Evolutionary conservation across 805 yeast genomes (phyloP).

Genomic region (Metschnikowia proteae): DNA sequence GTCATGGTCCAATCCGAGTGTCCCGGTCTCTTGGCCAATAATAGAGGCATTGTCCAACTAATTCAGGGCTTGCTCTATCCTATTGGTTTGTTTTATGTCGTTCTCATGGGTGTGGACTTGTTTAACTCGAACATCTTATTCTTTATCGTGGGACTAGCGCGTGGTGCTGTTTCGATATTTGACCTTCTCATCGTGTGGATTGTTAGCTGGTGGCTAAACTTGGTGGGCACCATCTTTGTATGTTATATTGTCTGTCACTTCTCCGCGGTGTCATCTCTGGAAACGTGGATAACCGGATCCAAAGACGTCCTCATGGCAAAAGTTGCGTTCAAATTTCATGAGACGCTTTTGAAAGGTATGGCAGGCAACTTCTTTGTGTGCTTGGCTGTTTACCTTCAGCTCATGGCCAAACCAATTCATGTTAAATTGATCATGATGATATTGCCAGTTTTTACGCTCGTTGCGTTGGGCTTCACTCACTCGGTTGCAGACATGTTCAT

Average conservation of each 20-base stretch:
- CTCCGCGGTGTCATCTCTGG: slow-evolving; percentile 46
- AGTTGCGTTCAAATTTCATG: slow-evolving; percentile 45
- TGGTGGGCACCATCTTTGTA: slow-evolving; percentile 62
- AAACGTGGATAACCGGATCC: slow-evolving; percentile 46
- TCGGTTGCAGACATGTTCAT: slow-evolving; percentile 80
- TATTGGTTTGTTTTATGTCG: slow-evolving; percentile 71
- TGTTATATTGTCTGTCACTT: slow-evolving; percentile 59
- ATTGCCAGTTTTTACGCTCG: slow-evolving; percentile 74
- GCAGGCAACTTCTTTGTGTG: slow-evolving; percentile 79
- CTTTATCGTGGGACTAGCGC: slow-evolving; percentile 61
- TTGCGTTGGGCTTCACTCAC: slow-evolving; percentile 74
- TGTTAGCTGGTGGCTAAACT: slow-evolving; percentile 63
- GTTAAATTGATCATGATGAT: slow-evolving; percentile 63
- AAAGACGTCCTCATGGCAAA: slow-evolving; percentile 43
- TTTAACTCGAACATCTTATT: slow-evolving; percentile 72
- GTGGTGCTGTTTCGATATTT: slow-evolving; percentile 65
- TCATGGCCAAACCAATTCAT: slow-evolving; percentile 76
- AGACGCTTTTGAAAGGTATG: slow-evolving; percentile 64
- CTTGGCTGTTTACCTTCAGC: slow-evolving; percentile 69
- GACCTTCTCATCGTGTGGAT: slow-evolving; percentile 65
- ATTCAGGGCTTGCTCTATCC: slow-evolving; percentile 64
- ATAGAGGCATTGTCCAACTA: slow-evolving; percentile 52
- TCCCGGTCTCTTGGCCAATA: slow-evolving; percentile 36
- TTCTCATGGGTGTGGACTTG: slow-evolving; percentile 69
- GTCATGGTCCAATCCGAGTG: slow-evolving; percentile 52